Percentiles rank a stretch among this genome's conserved stretches.
Conservation (phyloP, 768 basidiomycete genomes). For the Psilocybe tampanensis region DNA sequence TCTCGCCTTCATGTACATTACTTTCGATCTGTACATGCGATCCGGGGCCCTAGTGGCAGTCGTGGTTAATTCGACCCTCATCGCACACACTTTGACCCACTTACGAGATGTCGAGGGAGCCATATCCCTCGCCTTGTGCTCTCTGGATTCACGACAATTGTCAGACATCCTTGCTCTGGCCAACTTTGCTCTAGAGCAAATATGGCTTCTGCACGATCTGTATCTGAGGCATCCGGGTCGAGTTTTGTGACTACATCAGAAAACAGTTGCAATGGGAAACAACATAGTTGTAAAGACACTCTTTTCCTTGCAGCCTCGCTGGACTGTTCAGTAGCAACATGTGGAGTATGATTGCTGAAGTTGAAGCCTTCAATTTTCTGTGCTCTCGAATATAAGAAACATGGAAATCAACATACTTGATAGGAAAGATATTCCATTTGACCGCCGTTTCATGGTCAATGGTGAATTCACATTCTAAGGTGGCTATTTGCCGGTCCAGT, state of each 20-base stretch:
- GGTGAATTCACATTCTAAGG: conserved; percentile 37
- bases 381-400: neutral
- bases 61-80: neutral
- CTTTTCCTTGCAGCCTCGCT: conserved; percentile 12
- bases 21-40: conserved; percentile 34
- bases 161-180: conserved; percentile 47
- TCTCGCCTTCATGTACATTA: conserved; percentile 43
- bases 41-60: conserved; percentile 6
- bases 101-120: conserved; percentile 47
- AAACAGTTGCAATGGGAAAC: conserved; percentile 29
- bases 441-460: conserved; percentile 36
- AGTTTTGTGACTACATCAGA: conserved; percentile 21
- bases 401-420: conserved; percentile 13
- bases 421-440: conserved; percentile 31
- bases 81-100: conserved; percentile 11
- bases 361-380: neutral
- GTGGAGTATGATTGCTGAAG: neutral
- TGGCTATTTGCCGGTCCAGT: conserved; percentile 26
- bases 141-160: conserved; percentile 47
- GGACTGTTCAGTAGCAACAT: neutral
- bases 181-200: conserved; percentile 34
- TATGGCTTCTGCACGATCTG: conserved; percentile 27
- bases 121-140: conserved; percentile 35
- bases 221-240: conserved; percentile 17
- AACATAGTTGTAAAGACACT: conserved; percentile 36